Evolutionary conservation across 768 basidiomycete species (phyloP).

Genomic region (button mushroom (Agaricus bisporus)): DNA sequence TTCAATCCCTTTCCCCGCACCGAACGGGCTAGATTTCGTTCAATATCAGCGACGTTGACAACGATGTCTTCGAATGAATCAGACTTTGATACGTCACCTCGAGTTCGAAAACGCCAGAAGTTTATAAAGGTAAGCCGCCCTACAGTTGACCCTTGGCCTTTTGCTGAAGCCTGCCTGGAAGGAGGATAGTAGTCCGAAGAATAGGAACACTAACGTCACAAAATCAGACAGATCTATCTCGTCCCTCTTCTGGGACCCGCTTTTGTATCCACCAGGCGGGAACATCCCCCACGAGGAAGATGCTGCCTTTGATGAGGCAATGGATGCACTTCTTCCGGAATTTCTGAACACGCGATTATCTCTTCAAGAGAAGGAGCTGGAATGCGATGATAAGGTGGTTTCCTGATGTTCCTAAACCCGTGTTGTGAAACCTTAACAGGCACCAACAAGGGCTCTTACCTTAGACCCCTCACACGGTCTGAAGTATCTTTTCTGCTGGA

Average conservation of each 20-base stretch:
- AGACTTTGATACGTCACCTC: background rate
- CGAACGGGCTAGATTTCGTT: background rate
- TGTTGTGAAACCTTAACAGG: background rate
- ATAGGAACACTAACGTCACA: background rate
- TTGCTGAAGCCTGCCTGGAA: background rate
- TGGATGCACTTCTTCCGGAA: constrained; percentile 24
- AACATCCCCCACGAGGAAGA: constrained; percentile 13
- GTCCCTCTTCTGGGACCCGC: constrained; percentile 8
- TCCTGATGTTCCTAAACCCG: background rate
- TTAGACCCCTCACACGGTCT: constrained; percentile 36
- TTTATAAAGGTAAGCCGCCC: constrained; percentile 1
- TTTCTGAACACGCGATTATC: constrained; percentile 19
- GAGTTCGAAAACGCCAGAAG: constrained; percentile 3
- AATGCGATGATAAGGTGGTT: constrained; percentile 19
- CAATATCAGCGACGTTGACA: background rate
- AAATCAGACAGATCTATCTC: background rate
- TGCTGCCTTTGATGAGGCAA: constrained; percentile 24
- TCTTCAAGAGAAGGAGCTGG: constrained; percentile 15
- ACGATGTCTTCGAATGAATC: constrained; percentile 1
- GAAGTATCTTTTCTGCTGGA: constrained; percentile 32
- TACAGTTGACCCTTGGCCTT: background rate
- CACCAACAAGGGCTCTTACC: constrained; percentile 22
- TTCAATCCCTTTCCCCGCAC: background rate
- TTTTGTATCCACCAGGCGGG: constrained; percentile 18
- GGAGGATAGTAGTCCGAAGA: background rate